Evolutionary conservation across 768 basidiomycete species (phyloP), one percentile per base, ranked within the genome.

Genomic region (Collybia nuda): DNA sequence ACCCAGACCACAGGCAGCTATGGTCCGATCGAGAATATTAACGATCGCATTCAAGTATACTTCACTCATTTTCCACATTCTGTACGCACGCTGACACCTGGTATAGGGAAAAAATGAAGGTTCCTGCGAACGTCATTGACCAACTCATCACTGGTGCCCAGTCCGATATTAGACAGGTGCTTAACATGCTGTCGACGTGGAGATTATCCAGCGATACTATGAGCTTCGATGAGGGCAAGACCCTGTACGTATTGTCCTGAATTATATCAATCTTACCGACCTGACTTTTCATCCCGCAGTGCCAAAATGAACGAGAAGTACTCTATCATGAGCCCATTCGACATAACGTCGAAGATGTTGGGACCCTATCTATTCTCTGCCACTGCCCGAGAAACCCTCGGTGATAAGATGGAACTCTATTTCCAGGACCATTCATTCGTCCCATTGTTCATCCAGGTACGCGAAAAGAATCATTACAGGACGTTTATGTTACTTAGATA

Each of bases 131-230:
- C 51, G 96, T 95, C 37, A 68, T 98, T 28, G 97, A 99, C 62
- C 91, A 97, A 65, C 86, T 99, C 26, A 82, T 98, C 50, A 67
- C 73, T 1, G 90, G 96, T 4, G 79, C 93, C 2, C 91, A 97
- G 59, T 96, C 95, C 1, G 97, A 99, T 67, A 96, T 99, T 51
- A 89, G 97, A 2, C 96, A 96, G 65, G 92, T 98, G 17, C 71
- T 99, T 52, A 98, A 98, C 66, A 98, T 99, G 93, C 74, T 99
- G 11, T 96, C 97, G 4, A 98, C 96, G 0, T 98, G 93, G 91
- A 93, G 87, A 60, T 68, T 98, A n/a, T 88, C 88, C 7, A 86
- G 74, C 54, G 67, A 77, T 48, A 76, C 81, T 2, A 92, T 99
- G 87, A 79, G 85, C 57, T 98, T 92, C 64, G 95, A 98, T 56